Evolutionary conservation across 768 basidiomycete genomes (phyloP), one percentile per base, ranked within the genome.

Genomic region (Leccinum boreale): DNA sequence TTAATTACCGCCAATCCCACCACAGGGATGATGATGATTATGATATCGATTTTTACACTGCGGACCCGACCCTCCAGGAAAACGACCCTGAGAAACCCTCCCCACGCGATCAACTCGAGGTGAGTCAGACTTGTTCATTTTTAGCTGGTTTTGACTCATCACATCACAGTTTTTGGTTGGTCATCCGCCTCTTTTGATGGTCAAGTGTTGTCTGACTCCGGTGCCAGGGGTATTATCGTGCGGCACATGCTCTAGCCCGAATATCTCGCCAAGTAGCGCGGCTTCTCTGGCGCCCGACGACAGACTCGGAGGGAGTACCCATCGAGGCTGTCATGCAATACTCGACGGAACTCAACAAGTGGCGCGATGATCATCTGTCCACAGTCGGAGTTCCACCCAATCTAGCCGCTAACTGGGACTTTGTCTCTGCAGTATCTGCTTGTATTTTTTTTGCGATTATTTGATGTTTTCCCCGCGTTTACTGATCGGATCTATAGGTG

Each of bases 401-500:
- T 69, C 90, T 92, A 70, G 85, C 87, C 55, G 83, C 84, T 1
- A 84, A 87, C 59, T 96, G 94, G 94, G 92, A 97, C 65, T 98
- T 96, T 65, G 85, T 94, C 47, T 80, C 81, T 21, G 86, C 85
- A n/a, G 83, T 87, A 23, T 81, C 82, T 11, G 83, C 84, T 11
- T 86, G 85, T 82, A 58, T 61, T n/a, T n/a, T n/a, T n/a, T n/a
- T n/a, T n/a, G 81, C 69, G 1, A 33, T 48, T 56, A 14, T 57
- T 47, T 36, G 26, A 15, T 15, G 8, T n/a, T 23, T 5, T 24
- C n/a, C 52, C 14, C 15, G 17, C 15, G 17, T 24, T 48, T 12
- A 24, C 47, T 54, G 52, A 60, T 46, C 46, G 12, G 29, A 5
- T 33, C 21, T 39, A 28, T 77, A 76, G 89, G 89, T 63, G 88